A percentile compares a stretch with the other conserved stretches of the same genome.
phyloP scores from a whole-genome alignment of 2,329 filamentous ascomycete species.

The Paecilomyces dactylethromorphus region DNA sequence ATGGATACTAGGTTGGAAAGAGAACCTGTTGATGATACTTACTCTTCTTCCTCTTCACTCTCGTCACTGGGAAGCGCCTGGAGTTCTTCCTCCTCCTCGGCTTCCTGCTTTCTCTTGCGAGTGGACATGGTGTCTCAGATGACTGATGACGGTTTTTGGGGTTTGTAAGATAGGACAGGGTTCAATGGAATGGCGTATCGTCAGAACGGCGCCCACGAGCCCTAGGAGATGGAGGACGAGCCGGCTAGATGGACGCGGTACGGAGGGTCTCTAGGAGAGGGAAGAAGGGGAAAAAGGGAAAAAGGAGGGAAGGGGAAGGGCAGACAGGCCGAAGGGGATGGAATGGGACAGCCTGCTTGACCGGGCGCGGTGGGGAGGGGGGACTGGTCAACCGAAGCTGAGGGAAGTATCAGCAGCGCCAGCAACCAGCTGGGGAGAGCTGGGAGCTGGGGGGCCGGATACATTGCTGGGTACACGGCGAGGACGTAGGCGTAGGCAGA shows the following conservation, averaged over 20 bases:
- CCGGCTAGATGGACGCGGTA: background rate
- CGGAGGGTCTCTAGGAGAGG: slow-evolving; percentile 9
- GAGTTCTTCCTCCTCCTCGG: slow-evolving; percentile 39
- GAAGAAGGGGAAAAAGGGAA: background rate
- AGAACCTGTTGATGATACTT: slow-evolving; percentile 16
- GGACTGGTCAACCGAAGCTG: slow-evolving; percentile 24
- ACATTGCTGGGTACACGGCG: no score
- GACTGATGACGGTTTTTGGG: background rate
- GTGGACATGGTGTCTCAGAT: slow-evolving; percentile 33
- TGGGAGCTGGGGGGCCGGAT: background rate
- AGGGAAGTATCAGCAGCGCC: slow-evolving; percentile 4
- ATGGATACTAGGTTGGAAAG: background rate
- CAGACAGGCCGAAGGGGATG: slow-evolving; percentile 31
- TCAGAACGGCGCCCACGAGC: background rate
- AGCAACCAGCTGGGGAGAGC: background rate
- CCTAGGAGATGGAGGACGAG: background rate
- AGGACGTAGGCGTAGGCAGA: background rate
- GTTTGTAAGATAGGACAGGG: background rate
- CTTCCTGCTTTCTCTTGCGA: slow-evolving; percentile 45
- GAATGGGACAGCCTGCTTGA: slow-evolving; percentile 47
- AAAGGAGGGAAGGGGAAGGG: slow-evolving; percentile 6
- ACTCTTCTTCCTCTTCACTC: slow-evolving; percentile 47
- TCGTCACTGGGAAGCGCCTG: slow-evolving; percentile 44
- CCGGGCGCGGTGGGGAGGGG: slow-evolving; percentile 44
- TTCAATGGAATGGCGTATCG: background rate